Percentiles rank a stretch among this genome's conserved stretches.
These are phyloP conservation scores for Clonostachys chloroleuca DNA, from an alignment of 2,329 filamentous ascomycete genomes.

Conservation along the genomic window DNA sequence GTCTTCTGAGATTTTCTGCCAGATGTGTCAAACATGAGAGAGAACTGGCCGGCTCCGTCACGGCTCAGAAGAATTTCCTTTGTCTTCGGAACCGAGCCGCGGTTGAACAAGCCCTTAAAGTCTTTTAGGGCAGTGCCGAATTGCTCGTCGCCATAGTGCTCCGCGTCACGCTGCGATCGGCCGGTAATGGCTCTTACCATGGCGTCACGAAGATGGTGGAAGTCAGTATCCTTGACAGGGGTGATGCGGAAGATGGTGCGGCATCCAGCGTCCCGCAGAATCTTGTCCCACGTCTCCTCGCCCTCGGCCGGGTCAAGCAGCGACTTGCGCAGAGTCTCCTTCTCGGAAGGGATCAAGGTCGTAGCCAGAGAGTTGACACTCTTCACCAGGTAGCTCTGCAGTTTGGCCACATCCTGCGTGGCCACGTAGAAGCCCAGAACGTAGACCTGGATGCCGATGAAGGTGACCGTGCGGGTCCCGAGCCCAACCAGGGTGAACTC, in stretches of 20 bases:
- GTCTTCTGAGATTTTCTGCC: conserved; percentile 41
- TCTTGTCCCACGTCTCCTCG: conserved; percentile 68
- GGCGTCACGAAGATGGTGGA: conserved; percentile 85
- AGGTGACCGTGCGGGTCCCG: conserved; percentile 85
- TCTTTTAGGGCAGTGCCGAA: conserved; percentile 73
- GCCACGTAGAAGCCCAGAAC: conserved; percentile 91
- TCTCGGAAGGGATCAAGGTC: conserved; percentile 78
- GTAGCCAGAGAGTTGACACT: conserved; percentile 75
- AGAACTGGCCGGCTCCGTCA: conserved; percentile 59
- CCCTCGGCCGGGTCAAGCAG: conserved; percentile 68
- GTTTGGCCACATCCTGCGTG: conserved; percentile 71
- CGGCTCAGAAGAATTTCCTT: conserved; percentile 72
- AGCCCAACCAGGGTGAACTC: conserved; percentile 88
- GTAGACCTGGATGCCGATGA: conserved; percentile 88
- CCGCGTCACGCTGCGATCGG: conserved; percentile 55
- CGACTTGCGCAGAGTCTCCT: conserved; percentile 62
- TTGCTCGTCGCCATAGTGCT: conserved; percentile 60
- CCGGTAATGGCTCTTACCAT: conserved; percentile 83
- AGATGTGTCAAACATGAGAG: conserved; percentile 64
- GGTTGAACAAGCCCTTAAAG: conserved; percentile 79
- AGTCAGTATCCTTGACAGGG: conserved; percentile 91
- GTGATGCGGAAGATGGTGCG: conserved; percentile 78
- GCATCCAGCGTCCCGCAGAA: conserved; percentile 64
- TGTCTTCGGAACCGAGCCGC: conserved; percentile 75
- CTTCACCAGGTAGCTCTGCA: conserved; percentile 75